Evolutionary conservation across 176 grass and related monocot genomes (phyloP), one percentile per base, ranked within the genome.

Genomic region (Eremochloa ophiuroides): DNA sequence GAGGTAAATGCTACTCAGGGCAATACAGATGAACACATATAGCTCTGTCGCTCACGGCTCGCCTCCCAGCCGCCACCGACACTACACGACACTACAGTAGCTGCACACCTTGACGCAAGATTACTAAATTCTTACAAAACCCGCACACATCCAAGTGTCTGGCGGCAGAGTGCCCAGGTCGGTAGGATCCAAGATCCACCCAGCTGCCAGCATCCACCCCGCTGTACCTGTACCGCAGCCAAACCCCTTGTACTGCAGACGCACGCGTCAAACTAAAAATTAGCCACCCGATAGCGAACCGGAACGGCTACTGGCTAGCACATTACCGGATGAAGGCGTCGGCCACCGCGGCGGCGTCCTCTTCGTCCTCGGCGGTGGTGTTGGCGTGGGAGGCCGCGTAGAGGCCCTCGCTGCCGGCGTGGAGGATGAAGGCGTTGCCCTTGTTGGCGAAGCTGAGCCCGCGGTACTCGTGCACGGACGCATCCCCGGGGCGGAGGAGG

Each of bases 381-480:
- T 87, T 85, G 25, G 85, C 41, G 38, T 51, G 59, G 44, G 94
- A 91, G 42, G 76, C 43, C 41, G 73, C 93, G 79, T 93, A 99
- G 82, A 99, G 96, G 43, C 96, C 96, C 91, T 99, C 96, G 88
- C 96, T 95, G 26, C 96, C 96, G 28, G 87, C 93, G 62, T 95
- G 96, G 63, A 99, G 85, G 64, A 93, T 91, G 69, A 99, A 99
- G 16, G 96, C 96, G 84, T 99, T 99, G 41, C 96, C 96, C 51
- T 90, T 93, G 60, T 86, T 85, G 62, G 85, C 76, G 80, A 99
- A 99, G 53, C 46, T 66, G 71, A 89, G 78, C 18, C 91, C 93
- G 58, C 44, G 69, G 84, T 99, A 99, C 71, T 93, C 89, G 84
- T 99, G 96, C 72, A 99, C 96, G 68, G 96, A 99, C 42, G 93